phyloP scores from a whole-genome alignment of 2,329 filamentous ascomycete species.

The Penicillium sp. region DNA sequence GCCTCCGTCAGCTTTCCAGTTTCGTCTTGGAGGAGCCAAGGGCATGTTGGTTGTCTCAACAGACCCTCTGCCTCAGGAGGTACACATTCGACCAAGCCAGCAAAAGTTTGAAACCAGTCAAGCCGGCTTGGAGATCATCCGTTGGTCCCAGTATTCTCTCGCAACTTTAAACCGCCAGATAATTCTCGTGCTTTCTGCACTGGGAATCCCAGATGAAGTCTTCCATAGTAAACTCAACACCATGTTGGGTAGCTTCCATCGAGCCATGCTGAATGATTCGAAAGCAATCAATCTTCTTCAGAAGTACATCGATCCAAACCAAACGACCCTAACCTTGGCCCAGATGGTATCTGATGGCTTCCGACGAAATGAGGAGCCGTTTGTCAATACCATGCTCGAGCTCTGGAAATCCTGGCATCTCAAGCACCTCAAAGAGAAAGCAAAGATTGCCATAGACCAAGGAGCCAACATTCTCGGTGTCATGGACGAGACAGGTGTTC shows the following conservation, averaged over 20 bases:
- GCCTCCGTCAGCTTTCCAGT: slow-evolving; percentile 81
- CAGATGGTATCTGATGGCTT: slow-evolving; percentile 78
- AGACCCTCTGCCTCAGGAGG: slow-evolving; percentile 61
- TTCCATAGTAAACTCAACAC: slow-evolving; percentile 66
- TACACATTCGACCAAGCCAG: slow-evolving; percentile 80
- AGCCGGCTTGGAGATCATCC: slow-evolving; percentile 78
- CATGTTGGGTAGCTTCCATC: slow-evolving; percentile 67
- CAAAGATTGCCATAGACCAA: slow-evolving; percentile 74
- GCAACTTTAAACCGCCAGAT: slow-evolving; percentile 87
- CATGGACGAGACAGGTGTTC: slow-evolving; percentile 74
- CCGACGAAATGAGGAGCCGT: slow-evolving; percentile 71
- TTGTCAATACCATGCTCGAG: slow-evolving; percentile 72
- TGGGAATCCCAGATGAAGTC: slow-evolving; percentile 66
- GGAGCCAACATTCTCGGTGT: slow-evolving; percentile 87
- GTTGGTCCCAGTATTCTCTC: slow-evolving; percentile 70
- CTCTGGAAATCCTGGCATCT: slow-evolving; percentile 89
- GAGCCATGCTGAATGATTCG: slow-evolving; percentile 63
- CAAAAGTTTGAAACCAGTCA: slow-evolving; percentile 75
- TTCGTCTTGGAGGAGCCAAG: slow-evolving; percentile 89
- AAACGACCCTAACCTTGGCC: slow-evolving; percentile 70
- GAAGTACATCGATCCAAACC: slow-evolving; percentile 79
- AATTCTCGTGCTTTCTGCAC: slow-evolving; percentile 75
- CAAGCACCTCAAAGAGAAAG: slow-evolving; percentile 89
- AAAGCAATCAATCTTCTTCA: slow-evolving; percentile 67
- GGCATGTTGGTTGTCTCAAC: slow-evolving; percentile 78